A percentile compares a stretch with the other conserved stretches of the same genome.
phyloP scores from a whole-genome alignment of 352 stramenopile genomes.

The Phytophthora ohioensis region DNA sequence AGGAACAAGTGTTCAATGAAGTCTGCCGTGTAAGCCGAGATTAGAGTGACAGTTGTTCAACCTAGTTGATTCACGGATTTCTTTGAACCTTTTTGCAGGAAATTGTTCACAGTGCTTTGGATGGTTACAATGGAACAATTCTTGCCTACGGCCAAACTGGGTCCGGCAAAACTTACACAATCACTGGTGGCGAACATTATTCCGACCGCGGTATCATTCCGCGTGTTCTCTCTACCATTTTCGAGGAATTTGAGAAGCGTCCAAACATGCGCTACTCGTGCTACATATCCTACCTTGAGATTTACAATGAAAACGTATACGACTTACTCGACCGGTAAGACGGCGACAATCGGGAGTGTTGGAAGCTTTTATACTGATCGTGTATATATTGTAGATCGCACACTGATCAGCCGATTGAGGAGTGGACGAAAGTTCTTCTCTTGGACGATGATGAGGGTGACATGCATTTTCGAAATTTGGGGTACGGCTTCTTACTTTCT shows the following conservation, averaged over 20 bases:
- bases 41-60: background rate
- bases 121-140: slow-evolving; percentile 83
- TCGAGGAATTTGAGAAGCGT: slow-evolving; percentile 81
- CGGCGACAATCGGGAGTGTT: background rate
- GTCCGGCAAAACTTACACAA: slow-evolving; percentile 83
- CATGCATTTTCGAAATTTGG: slow-evolving; percentile 82
- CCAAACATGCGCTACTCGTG: slow-evolving; percentile 75
- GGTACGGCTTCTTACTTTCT: no score
- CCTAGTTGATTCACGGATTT: background rate
- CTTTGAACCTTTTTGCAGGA: slow-evolving; percentile 39
- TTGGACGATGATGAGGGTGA: slow-evolving; percentile 84
- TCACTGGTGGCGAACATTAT: slow-evolving; percentile 92
- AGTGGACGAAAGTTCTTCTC: slow-evolving; percentile 83
- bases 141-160: slow-evolving; percentile 78
- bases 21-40: slow-evolving; percentile 58
- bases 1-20: slow-evolving; percentile 77
- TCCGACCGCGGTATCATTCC: slow-evolving; percentile 96
- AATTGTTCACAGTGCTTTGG: slow-evolving; percentile 73
- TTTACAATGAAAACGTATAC: slow-evolving; percentile 97
- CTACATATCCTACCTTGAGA: slow-evolving; percentile 96
- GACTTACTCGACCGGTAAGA: slow-evolving; percentile 88
- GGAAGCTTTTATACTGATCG: no score
- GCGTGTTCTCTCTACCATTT: slow-evolving; percentile 93
- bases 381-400: slow-evolving; percentile 48
- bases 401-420: slow-evolving; percentile 76